Evolutionary conservation across 2,329 filamentous ascomycete species (phyloP).

Genomic region (Lojkania enalia): DNA sequence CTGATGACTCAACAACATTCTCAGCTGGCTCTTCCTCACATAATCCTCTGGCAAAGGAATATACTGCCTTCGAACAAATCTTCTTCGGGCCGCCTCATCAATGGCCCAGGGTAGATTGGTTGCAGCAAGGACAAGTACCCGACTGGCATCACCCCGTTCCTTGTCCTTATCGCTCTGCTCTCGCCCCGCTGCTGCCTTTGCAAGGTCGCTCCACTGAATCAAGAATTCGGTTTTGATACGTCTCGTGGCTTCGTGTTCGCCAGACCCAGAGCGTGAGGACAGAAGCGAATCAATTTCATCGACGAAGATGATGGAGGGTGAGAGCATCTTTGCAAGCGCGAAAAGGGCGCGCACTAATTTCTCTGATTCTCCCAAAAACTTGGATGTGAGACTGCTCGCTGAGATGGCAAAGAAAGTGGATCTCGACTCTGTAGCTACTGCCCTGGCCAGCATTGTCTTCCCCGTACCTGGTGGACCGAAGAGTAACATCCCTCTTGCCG

Average conservation of each 20-base stretch:
- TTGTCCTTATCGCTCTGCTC: conserved; percentile 69
- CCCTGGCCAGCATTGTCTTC: conserved; percentile 95
- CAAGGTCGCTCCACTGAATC: conserved; percentile 95
- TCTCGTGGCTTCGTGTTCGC: conserved; percentile 89
- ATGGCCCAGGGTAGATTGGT: conserved; percentile 98
- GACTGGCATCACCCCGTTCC: conserved; percentile 76
- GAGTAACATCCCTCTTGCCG: conserved; percentile 89
- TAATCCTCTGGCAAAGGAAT: conserved; percentile 88
- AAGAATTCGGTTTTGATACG: conserved; percentile 97
- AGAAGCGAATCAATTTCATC: conserved; percentile 96
- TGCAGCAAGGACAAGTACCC: conserved; percentile 90
- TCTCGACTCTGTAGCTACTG: conserved; percentile 90
- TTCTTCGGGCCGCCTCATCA: conserved; percentile 86
- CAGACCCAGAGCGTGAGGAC: conserved; percentile 77
- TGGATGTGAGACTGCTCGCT: conserved; percentile 89
- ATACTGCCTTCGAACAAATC: conserved; percentile 93
- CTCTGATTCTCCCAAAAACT: conserved; percentile 94
- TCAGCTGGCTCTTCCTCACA: conserved; percentile 78
- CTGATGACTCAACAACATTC: conserved; percentile 80
- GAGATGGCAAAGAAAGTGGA: conserved; percentile 98
- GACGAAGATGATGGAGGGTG: conserved; percentile 96
- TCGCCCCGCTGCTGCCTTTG: conserved; percentile 85
- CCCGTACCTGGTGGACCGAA: conserved; percentile 98
- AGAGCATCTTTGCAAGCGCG: conserved; percentile 80
- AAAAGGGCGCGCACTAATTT: conserved; percentile 95